Evolutionary conservation across 352 stramenopile genomes (phyloP).

Genomic region (Pythium insidiosum): DNA sequence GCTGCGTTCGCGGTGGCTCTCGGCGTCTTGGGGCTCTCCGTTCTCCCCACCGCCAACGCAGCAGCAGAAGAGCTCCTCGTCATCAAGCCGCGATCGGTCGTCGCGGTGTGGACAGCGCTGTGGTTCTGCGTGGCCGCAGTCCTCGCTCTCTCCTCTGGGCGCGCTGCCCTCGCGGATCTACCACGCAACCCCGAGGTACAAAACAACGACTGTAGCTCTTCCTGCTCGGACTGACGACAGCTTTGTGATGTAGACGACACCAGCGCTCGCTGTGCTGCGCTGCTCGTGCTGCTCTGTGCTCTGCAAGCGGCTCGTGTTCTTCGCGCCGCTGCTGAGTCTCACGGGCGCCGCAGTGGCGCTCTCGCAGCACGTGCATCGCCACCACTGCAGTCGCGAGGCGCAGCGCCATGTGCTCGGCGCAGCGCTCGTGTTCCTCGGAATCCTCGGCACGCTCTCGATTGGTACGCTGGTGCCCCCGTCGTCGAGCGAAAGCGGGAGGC

Average conservation of each 20-base stretch:
- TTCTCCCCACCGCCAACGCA: no score
- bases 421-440: not conserved
- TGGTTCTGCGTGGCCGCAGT: not conserved
- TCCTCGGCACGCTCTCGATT: not conserved
- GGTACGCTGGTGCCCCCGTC: not conserved
- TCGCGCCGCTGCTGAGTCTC: conserved; percentile 21
- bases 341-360: conserved; percentile 12
- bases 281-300: conserved; percentile 43
- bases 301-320: conserved; percentile 23
- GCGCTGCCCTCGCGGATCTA: no score
- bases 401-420: not conserved
- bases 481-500: not conserved
- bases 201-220: not conserved
- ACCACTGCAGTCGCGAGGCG: not conserved
- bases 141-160: not conserved
- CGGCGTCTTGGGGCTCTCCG: not conserved
- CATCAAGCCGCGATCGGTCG: not conserved
- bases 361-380: conserved; percentile 14
- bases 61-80: not conserved
- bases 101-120: not conserved
- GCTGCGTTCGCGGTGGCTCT: no score
- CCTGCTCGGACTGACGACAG: not conserved
- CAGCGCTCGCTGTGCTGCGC: conserved; percentile 31
- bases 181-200: no score
- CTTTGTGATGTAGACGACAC: conserved; percentile 21